Evolutionary conservation across 768 basidiomycete species (phyloP).

Genomic region (Suillus subalutaceus): DNA sequence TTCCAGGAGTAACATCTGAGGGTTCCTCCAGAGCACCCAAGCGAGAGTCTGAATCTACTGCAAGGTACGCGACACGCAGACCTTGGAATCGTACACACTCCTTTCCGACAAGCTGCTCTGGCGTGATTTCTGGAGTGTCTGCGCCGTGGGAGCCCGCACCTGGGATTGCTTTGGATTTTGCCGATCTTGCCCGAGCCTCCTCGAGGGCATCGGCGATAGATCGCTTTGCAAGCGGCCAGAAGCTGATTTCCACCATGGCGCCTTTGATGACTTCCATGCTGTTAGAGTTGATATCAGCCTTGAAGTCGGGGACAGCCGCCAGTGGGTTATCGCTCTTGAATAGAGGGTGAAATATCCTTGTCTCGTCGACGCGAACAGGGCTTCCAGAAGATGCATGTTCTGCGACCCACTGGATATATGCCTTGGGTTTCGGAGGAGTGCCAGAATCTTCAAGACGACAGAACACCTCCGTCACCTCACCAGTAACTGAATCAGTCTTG

Average conservation of each 20-base stretch:
- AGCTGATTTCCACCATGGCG: conserved; percentile 87
- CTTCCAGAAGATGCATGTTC: conserved; percentile 77
- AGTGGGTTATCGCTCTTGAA: conserved; percentile 94
- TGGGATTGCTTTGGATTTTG: conserved; percentile 54
- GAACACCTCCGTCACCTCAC: conserved; percentile 77
- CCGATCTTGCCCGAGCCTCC: conserved; percentile 65
- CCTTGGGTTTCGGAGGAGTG: conserved; percentile 77
- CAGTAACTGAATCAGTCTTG: conserved; percentile 71
- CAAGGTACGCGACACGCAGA: conserved; percentile 92
- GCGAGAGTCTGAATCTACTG: conserved; percentile 84
- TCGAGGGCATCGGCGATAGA: conserved; percentile 64
- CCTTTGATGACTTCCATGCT: conserved; percentile 80
- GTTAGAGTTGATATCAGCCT: conserved; percentile 78
- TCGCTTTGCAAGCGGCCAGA: conserved; percentile 80
- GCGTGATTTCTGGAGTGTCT: conserved; percentile 70
- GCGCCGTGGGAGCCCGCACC: conserved; percentile 39
- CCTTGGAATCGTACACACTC: conserved; percentile 98
- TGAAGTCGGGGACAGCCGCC: conserved; percentile 70
- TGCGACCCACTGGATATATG: conserved; percentile 97
- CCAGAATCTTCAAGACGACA: conserved; percentile 77
- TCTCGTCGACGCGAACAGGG: conserved; percentile 86
- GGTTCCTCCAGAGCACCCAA: conserved; percentile 65
- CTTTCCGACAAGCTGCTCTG: conserved; percentile 80
- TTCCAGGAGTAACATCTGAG: conserved; percentile 42
- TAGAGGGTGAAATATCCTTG: conserved; percentile 87